A percentile compares a stretch with the other conserved stretches of the same genome.
Conservation (phyloP, 2,329 filamentous ascomycete species). For the Colletotrichum scovillei region DNA sequence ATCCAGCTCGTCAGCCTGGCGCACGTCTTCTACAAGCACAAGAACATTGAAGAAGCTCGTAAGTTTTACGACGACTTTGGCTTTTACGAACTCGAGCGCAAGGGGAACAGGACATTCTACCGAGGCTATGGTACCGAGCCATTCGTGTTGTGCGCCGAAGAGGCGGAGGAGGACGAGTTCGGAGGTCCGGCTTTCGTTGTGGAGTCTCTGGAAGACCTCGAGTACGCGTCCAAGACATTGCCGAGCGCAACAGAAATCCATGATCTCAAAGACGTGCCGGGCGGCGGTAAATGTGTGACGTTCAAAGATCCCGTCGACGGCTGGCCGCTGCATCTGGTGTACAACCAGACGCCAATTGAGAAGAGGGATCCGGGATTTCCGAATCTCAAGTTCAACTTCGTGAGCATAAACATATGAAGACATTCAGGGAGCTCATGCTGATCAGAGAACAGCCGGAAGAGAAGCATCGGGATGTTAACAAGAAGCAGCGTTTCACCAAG, state of each 20-base stretch:
- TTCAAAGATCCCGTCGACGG: slow-evolving; percentile 65
- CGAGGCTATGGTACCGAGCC: slow-evolving; percentile 71
- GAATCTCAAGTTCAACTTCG: slow-evolving; percentile 58
- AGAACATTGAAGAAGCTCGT: slow-evolving; percentile 53
- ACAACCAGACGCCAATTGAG: slow-evolving; percentile 59
- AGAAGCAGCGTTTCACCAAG: slow-evolving; percentile 61
- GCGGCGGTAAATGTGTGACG: slow-evolving; percentile 63
- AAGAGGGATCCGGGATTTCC: slow-evolving; percentile 50
- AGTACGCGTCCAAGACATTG: slow-evolving; percentile 58
- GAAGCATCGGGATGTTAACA: slow-evolving; percentile 54
- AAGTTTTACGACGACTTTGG: slow-evolving; percentile 62
- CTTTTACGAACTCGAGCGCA: slow-evolving; percentile 51
- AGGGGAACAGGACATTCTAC: slow-evolving; percentile 63
- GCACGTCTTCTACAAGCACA: slow-evolving; percentile 61
- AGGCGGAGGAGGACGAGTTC: slow-evolving; percentile 61
- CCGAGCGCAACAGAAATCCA: slow-evolving; percentile 60
- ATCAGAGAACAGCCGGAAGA: slow-evolving; percentile 48
- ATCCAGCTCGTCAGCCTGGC: slow-evolving; percentile 53
- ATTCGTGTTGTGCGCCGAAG: slow-evolving; percentile 66
- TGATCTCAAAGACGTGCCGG: slow-evolving; percentile 61
- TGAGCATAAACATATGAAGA: slow-evolving; percentile 36
- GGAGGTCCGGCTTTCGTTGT: slow-evolving; percentile 69
- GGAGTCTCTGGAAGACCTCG: slow-evolving; percentile 65
- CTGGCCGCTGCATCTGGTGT: slow-evolving; percentile 67
- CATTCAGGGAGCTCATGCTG: background rate